Evolutionary conservation across 805 yeast species (phyloP), one percentile per base, ranked within the genome.

Genomic region (Sugiyamaella floridensis): DNA sequence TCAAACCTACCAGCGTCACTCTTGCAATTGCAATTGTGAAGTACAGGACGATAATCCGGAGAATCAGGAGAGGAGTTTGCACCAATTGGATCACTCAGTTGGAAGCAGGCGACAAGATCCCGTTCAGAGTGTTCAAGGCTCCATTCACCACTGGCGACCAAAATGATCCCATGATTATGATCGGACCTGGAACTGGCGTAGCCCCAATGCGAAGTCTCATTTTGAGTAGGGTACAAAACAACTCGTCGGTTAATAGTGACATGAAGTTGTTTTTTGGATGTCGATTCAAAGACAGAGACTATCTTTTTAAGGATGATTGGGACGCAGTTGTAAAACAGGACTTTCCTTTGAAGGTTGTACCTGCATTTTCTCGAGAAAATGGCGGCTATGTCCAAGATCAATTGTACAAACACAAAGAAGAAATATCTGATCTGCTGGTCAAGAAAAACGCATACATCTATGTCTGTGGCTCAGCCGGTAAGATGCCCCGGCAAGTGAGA

Each of bases 181-280:
- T 92, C 3, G 85, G 92, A 1, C 95, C 99, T 0, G 99, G 99
- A 2, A 95, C 98, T 0, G 99, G 99, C 1, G 74, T 93, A 10
- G 99, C 99, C 0, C 99, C 99, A 1, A 81, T 92, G 77, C 79
- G 88, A 61, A 77, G 87, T 1, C 62, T 90, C 42, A 75, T 92
- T 12, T 79, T 79, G 43, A 67, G 16, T 40, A 42, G 54, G 29
- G 26, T 26, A 1, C 44, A 20, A 7, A 42, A 20, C 4, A 42
- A 20, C 4, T 58, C 60, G 6, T 42, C 52, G 8, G 55, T 56
- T 0, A 51, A 54, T 42, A 26, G 49, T 4, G 42, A 67, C 1
- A 62, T 85, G 42, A 69, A 76, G 43, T 66, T 92, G 26, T 87
- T 90, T 60, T 79, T 80, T 55, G 99, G 98, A 1, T 85, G 85